These are phyloP conservation scores for Pestalotiopsis sp. DNA, from an alignment of 2,329 filamentous ascomycete genomes.

Conservation along the genomic window DNA sequence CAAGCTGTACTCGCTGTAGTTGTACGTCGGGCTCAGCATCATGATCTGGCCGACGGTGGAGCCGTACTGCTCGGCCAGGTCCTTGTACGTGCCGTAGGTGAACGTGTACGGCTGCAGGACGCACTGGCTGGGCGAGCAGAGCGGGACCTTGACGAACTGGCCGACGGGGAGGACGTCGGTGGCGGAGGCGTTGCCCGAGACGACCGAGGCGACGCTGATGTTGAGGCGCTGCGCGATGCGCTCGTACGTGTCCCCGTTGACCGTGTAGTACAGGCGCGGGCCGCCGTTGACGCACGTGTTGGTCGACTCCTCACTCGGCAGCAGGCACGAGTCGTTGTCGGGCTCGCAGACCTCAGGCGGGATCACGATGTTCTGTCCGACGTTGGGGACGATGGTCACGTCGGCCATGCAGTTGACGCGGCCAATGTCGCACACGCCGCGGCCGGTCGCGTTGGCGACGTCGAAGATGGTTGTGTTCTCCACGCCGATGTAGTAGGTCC, in stretches of 20 bases:
- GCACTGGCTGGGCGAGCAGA: neutral
- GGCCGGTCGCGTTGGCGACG: neutral
- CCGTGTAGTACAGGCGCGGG: constrained; percentile 3
- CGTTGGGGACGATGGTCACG: neutral
- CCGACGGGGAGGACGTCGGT: neutral
- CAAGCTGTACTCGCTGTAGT: neutral
- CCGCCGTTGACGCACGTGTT: neutral
- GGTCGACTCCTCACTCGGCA: neutral
- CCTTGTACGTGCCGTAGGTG: neutral
- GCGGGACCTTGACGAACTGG: neutral
- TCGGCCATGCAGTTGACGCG: constrained; percentile 7
- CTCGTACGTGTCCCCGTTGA: neutral
- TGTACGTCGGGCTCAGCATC: neutral
- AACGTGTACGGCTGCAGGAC: neutral
- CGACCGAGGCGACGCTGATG: neutral
- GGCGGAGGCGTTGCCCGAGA: neutral
- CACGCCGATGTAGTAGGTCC: neutral
- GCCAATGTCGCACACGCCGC: constrained; percentile 2
- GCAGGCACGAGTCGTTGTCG: neutral
- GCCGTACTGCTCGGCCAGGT: neutral
- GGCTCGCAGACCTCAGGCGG: constrained; percentile 3
- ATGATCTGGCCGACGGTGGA: neutral
- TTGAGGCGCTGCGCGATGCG: neutral
- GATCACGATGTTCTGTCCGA: neutral
- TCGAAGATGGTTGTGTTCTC: neutral